Conservation (phyloP, 2,329 filamentous ascomycete genomes). For the Talaromyces rugulosus region DNA sequence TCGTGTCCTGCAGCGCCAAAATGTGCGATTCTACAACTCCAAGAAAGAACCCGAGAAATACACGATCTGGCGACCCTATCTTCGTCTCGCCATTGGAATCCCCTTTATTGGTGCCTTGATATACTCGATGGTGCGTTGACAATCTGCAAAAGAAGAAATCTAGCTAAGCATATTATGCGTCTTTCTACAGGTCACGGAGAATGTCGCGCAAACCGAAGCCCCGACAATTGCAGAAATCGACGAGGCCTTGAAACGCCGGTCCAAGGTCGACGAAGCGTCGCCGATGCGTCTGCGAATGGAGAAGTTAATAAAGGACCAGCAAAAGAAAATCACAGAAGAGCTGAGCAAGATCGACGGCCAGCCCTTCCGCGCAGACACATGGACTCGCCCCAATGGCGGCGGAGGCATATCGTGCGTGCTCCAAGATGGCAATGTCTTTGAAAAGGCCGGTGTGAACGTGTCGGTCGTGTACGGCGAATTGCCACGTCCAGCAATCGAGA, state of each 20-base stretch:
- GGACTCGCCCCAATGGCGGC: conserved; percentile 81
- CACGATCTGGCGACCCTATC: conserved; percentile 43
- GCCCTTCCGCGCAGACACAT: conserved; percentile 78
- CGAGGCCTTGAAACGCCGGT: conserved; percentile 72
- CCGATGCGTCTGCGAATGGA: conserved; percentile 99
- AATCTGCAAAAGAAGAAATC: not conserved
- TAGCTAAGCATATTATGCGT: not conserved
- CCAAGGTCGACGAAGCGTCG: conserved; percentile 68
- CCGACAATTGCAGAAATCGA: conserved; percentile 81
- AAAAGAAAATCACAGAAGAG: conserved; percentile 78
- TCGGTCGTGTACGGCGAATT: conserved; percentile 91
- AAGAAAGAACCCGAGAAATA: conserved; percentile 18
- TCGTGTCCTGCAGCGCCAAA: conserved; percentile 16
- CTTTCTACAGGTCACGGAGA: conserved; percentile 28
- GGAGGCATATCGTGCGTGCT: conserved; percentile 92
- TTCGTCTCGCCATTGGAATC: conserved; percentile 46
- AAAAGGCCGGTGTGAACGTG: conserved; percentile 94
- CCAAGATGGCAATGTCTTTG: conserved; percentile 94
- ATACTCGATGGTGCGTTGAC: conserved; percentile 47
- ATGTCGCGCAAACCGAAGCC: conserved; percentile 35
- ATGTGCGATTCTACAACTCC: conserved; percentile 21
- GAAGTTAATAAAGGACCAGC: conserved; percentile 88
- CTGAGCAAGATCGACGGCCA: conserved; percentile 80
- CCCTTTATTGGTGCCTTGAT: conserved; percentile 47
- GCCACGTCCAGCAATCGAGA: conserved; percentile 78